Percentiles rank a stretch among this genome's conserved stretches.
These are phyloP conservation scores for Magnusiomyces tetraspermus DNA, from an alignment of 1,139 yeast species.

Conservation along the genomic window DNA sequence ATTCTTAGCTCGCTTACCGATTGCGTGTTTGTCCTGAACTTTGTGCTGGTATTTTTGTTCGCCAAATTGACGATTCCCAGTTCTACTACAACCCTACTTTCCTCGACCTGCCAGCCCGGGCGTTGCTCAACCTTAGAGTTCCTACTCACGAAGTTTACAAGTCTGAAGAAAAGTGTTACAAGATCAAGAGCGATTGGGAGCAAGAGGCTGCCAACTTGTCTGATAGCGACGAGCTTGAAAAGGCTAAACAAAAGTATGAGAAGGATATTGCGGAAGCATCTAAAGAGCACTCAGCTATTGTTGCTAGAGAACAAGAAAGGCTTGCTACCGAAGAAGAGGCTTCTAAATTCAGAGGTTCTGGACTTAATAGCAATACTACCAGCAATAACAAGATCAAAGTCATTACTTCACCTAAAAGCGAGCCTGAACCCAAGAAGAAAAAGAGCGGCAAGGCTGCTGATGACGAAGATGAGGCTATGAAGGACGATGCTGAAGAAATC, in stretches of 20 bases:
- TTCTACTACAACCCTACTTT: constrained; percentile 2
- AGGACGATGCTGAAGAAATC: constrained; percentile 24
- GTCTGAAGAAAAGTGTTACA: background rate
- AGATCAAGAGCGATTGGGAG: background rate
- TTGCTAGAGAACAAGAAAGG: background rate
- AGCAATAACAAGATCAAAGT: too few species aligned
- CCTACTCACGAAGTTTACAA: background rate
- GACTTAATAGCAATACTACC: too few species aligned
- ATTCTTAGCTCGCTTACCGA: constrained; percentile 48
- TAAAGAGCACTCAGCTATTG: background rate
- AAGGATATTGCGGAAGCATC: background rate
- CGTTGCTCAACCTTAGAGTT: background rate
- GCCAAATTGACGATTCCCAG: constrained; percentile 29
- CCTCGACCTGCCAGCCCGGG: background rate
- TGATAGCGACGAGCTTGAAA: background rate
- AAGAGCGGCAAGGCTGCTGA: constrained; percentile 18
- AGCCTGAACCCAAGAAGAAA: constrained; percentile 14
- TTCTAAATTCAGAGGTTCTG: too few species aligned
- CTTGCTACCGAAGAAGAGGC: background rate
- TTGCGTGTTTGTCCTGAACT: constrained; percentile 80
- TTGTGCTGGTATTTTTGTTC: constrained; percentile 73
- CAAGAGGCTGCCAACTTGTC: background rate
- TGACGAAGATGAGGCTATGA: constrained; percentile 25
- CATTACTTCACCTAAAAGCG: too few species aligned
- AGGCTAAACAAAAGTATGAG: background rate